These are phyloP conservation scores for Prunus campanulata DNA, from an alignment of 306 rosid species.

Conservation along the genomic window DNA sequence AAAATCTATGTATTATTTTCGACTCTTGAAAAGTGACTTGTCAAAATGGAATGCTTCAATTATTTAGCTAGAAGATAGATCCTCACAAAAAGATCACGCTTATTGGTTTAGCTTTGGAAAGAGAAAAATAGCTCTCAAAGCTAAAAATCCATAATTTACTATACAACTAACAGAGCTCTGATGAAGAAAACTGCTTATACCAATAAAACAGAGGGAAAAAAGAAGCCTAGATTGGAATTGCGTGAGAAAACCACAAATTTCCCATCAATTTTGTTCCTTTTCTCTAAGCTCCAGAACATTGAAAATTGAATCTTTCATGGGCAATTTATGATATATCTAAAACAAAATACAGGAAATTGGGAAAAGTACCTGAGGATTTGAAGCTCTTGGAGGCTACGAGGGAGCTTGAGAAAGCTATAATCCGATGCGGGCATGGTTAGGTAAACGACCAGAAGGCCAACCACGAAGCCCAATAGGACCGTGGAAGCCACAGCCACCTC, in stretches of 20 bases:
- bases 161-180: not conserved
- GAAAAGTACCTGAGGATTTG: constrained; percentile 62
- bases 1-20: not conserved
- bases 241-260: not conserved
- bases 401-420: constrained; percentile 96
- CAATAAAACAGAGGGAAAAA: not conserved
- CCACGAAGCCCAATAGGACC: constrained; percentile 51
- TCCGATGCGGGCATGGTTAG: constrained; percentile 90
- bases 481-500: constrained; percentile 65
- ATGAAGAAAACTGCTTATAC: not conserved
- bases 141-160: not conserved
- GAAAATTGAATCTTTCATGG: not conserved
- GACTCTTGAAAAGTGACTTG: not conserved
- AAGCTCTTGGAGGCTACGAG: constrained; percentile 82
- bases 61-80: not conserved
- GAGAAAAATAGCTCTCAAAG: not conserved
- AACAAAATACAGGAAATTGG: not conserved
- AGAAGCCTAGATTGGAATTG: not conserved
- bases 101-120: not conserved
- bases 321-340: not conserved
- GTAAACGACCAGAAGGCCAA: constrained; percentile 65
- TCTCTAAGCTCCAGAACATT: not conserved
- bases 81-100: not conserved
- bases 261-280: not conserved
- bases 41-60: not conserved